Base-by-base conservation (phyloP, 1,284 basidiomycete species). In the Ceratobasidium sp. region DNA sequence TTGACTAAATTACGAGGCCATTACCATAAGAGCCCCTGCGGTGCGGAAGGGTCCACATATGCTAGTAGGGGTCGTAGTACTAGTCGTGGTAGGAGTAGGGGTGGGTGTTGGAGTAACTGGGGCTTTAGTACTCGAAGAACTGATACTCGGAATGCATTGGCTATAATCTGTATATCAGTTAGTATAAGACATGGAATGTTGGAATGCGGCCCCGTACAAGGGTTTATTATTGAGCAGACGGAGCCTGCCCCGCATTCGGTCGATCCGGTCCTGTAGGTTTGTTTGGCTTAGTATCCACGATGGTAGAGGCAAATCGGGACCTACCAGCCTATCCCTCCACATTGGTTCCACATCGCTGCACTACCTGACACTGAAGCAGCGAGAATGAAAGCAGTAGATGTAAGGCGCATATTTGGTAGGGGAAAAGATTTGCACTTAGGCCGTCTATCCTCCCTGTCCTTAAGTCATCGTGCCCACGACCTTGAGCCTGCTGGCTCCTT, bases 271-370 rank as follows among this genome's bases (percentile, higher is more conserved):
- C 61, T 64, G 33, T 38, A 20, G n/a, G 23, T 17, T 64, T 40
- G 57, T 40, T 42, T 33, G 33, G 33, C 33, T 40, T 38, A n/a
- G n/a, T 38, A 64, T 42, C 9, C 12, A 38, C 61, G 15, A 40
- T 17, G 38, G 12, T 42, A 42, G n/a, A 64, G 33, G 33, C n/a
- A 9, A 38, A 9, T 15, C 40, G 64, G 28, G 44, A 66, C 54
- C 4, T 40, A 70, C 68, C 68, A 70, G 68, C 52, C 52, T 10
- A 56, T 70, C 12, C 68, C 68, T 26, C 68, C 52, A 42, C 68
- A 70, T 33, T 70, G 68, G 10, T 40, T n/a, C 38, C 20, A 33
- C 23, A 10, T 28, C n/a, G 68, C 68, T 42, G 54, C 62, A 9
- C 38, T 33, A 17, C 20, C 40, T 17, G 52, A 42, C 17, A 40